Evolutionary conservation across 805 yeast genomes (phyloP).

Genomic region (Ogataea polymorpha): DNA sequence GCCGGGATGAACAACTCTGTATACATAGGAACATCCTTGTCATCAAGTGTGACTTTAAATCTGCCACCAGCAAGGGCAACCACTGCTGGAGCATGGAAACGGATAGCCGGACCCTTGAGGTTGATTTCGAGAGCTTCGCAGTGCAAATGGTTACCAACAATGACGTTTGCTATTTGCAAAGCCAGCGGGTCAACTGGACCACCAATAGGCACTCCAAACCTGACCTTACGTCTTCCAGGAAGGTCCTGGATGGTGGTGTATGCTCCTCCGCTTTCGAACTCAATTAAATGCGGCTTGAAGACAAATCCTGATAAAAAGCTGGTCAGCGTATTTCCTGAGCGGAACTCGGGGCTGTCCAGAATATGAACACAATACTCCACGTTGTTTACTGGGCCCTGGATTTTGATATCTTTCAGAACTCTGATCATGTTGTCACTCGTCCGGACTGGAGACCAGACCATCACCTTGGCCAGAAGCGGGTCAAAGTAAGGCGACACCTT

Average conservation of each 20-base stretch:
- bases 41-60: conserved; percentile 64
- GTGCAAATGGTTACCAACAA: conserved; percentile 78
- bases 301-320: conserved; percentile 77
- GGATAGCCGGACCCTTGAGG: conserved; percentile 76
- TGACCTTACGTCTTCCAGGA: conserved; percentile 85
- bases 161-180: conserved; percentile 81
- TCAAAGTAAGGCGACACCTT: conserved; percentile 88
- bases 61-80: conserved; percentile 90
- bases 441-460: conserved; percentile 88
- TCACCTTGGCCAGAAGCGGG: conserved; percentile 93
- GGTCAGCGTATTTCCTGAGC: conserved; percentile 76
- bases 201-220: conserved; percentile 94
- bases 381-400: conserved; percentile 85
- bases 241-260: conserved; percentile 95
- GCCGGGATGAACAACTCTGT: conserved; percentile 64
- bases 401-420: conserved; percentile 80
- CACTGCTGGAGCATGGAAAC: conserved; percentile 76
- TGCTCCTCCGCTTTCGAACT: conserved; percentile 84
- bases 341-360: conserved; percentile 79
- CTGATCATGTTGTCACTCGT: conserved; percentile 72
- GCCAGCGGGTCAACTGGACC: conserved; percentile 97
- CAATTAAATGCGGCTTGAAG: conserved; percentile 80
- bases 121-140: conserved; percentile 93
- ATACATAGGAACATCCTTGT: conserved; percentile 55
- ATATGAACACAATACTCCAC: conserved; percentile 83